Conservation (phyloP, 805 yeast genomes). For the Saccharomycopsis sp. region DNA sequence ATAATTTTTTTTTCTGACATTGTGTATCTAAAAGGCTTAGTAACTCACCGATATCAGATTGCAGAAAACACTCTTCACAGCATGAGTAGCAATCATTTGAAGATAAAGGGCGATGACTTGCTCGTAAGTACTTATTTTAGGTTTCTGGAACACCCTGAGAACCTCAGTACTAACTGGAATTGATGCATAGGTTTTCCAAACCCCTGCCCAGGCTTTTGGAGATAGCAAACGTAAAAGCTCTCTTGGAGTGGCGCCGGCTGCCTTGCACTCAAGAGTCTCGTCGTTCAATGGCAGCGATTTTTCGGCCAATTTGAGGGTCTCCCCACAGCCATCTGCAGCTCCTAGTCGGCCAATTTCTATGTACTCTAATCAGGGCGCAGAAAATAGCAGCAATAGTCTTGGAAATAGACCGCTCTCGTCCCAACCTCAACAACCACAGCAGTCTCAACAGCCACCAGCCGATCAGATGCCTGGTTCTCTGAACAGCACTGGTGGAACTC, state of each 20-base stretch:
- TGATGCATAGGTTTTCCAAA: constrained; percentile 6
- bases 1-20: not conserved
- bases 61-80: not conserved
- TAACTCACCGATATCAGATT: not conserved
- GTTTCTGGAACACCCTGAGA: not conserved
- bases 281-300: not conserved
- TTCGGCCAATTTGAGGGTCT: not conserved
- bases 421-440: constrained; percentile 4
- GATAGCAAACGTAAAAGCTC: constrained; percentile 6
- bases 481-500: not conserved
- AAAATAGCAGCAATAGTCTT: not conserved
- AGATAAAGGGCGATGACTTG: not conserved
- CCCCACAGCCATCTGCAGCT: not conserved
- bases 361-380: not conserved
- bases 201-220: constrained; percentile 13
- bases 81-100: not conserved
- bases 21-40: not conserved
- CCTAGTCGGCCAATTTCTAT: not conserved
- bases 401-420: not conserved
- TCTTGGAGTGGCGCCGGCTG: not conserved
- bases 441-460: not conserved
- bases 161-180: not conserved
- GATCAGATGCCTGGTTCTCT: not conserved
- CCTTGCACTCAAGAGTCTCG: not conserved
- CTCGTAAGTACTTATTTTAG: not conserved